Conservation (phyloP, 192 early-diverging fungal genomes). For the Gorgonomyces haynaldii region DNA sequence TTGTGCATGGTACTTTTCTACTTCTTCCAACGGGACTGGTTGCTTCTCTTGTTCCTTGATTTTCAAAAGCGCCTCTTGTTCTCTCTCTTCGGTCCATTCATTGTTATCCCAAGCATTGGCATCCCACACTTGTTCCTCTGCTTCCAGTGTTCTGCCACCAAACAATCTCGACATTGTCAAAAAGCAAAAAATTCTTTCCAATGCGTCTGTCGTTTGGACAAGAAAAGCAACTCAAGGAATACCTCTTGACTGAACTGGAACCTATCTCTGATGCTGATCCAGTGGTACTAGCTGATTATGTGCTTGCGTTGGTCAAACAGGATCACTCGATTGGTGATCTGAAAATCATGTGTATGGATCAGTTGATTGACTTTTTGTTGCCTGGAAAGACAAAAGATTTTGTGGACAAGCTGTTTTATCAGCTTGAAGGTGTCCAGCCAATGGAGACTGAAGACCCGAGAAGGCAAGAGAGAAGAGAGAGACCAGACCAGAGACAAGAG, state of each 20-base stretch:
- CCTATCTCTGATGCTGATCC: constrained; percentile 46
- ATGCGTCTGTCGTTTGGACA: too few species aligned
- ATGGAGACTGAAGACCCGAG: too few species aligned
- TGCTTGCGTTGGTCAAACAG: constrained; percentile 63
- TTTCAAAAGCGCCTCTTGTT: constrained; percentile 59
- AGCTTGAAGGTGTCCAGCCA: too few species aligned
- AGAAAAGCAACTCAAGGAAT: too few species aligned
- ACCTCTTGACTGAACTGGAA: too few species aligned
- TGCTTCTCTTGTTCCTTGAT: constrained; percentile 60
- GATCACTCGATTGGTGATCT: constrained; percentile 47
- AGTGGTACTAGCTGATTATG: constrained; percentile 64
- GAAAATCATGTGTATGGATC: constrained; percentile 39
- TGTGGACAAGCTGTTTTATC: too few species aligned
- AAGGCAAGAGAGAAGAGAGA: too few species aligned
- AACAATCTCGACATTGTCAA: too few species aligned
- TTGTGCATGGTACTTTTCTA: constrained; percentile 40
- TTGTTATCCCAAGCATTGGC: constrained; percentile 98
- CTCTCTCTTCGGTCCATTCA: constrained; percentile 77
- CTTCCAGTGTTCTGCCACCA: constrained; percentile 60
- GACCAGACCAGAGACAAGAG: too few species aligned
- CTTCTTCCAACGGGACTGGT: constrained; percentile 49
- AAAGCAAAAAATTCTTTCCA: too few species aligned
- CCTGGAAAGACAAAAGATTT: too few species aligned
- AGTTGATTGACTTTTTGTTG: constrained; percentile 73
- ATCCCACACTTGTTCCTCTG: constrained; percentile 67